A percentile compares a stretch with the other conserved stretches of the same genome.
Evolutionary conservation across 305 asterid genomes (phyloP).

Genomic region (Coffea humblotiana): DNA sequence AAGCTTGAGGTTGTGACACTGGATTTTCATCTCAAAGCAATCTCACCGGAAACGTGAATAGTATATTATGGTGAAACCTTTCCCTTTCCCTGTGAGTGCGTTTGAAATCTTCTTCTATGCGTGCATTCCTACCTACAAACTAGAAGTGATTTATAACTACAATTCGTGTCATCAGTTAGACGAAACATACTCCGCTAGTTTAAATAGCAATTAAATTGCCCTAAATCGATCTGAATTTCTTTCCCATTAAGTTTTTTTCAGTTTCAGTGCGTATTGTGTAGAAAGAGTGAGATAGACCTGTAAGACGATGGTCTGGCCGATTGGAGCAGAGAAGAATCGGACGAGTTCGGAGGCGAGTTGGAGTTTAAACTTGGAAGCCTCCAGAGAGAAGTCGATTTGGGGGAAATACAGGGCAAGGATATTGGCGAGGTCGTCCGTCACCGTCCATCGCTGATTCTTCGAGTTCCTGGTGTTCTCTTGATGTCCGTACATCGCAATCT

Average conservation of each 20-base stretch:
- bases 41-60: neutral
- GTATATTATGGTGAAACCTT: neutral
- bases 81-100: neutral
- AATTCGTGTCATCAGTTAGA: neutral
- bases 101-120: neutral
- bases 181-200: neutral
- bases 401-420: slow-evolving; percentile 59
- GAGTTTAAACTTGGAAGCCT: slow-evolving; percentile 47
- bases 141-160: neutral
- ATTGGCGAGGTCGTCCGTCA: slow-evolving; percentile 39
- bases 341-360: slow-evolving; percentile 65
- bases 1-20: neutral
- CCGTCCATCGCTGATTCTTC: slow-evolving; percentile 29
- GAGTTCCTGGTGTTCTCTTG: slow-evolving; percentile 26
- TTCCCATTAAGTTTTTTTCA: too few relatives aligned
- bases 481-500: slow-evolving; percentile 44
- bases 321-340: slow-evolving; percentile 61
- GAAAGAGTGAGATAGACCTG: slow-evolving; percentile 40
- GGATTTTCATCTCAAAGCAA: neutral
- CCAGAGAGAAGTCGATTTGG: slow-evolving; percentile 38
- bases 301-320: slow-evolving; percentile 41
- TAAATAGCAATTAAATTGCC: neutral
- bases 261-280: neutral
- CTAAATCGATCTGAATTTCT: neutral
- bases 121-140: neutral